Evolutionary conservation across 139 green algal species (phyloP).

Genomic region (Pycnococcus provasolii): DNA sequence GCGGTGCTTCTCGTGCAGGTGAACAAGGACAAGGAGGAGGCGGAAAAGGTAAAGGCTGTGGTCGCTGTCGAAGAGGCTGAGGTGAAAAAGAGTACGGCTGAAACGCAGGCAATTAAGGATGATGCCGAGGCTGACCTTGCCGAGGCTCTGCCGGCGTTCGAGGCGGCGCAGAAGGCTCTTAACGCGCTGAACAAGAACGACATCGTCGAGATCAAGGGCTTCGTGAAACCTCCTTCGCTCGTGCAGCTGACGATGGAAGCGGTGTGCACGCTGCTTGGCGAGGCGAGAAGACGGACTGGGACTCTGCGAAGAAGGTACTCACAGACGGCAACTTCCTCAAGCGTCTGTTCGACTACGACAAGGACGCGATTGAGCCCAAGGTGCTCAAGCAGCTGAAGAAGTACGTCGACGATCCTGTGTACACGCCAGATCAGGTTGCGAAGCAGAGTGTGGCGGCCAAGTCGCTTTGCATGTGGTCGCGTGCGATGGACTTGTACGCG

Average conservation of each 20-base stretch:
- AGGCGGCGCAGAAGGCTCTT: constrained; percentile 52
- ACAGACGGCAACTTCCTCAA: constrained; percentile 57
- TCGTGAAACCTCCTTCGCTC: constrained; percentile 60
- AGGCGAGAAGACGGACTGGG: constrained; percentile 67
- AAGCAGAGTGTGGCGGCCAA: constrained; percentile 57
- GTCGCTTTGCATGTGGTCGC: constrained; percentile 67
- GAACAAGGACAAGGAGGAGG: constrained; percentile 20
- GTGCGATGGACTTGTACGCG: constrained; percentile 65
- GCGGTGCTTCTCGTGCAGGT: constrained; percentile 17
- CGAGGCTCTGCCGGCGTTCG: constrained; percentile 50
- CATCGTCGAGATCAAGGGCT: constrained; percentile 55
- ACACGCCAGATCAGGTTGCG: constrained; percentile 51
- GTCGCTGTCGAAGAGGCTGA: constrained; percentile 15
- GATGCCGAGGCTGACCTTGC: constrained; percentile 48
- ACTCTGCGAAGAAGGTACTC: constrained; percentile 61
- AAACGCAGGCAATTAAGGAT: constrained; percentile 18
- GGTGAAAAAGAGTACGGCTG: constrained; percentile 4
- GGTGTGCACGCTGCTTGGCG: constrained; percentile 30
- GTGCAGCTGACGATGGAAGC: constrained; percentile 47
- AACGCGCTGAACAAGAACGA: constrained; percentile 61
- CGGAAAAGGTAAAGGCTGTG: constrained; percentile 13
- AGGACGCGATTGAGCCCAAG: constrained; percentile 29
- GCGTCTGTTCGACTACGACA: constrained; percentile 42
- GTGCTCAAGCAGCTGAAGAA: constrained; percentile 31
- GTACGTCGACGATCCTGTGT: constrained; percentile 49